Base-by-base conservation (phyloP, 2,329 filamentous ascomycete species). In the Penicillium sp. region DNA sequence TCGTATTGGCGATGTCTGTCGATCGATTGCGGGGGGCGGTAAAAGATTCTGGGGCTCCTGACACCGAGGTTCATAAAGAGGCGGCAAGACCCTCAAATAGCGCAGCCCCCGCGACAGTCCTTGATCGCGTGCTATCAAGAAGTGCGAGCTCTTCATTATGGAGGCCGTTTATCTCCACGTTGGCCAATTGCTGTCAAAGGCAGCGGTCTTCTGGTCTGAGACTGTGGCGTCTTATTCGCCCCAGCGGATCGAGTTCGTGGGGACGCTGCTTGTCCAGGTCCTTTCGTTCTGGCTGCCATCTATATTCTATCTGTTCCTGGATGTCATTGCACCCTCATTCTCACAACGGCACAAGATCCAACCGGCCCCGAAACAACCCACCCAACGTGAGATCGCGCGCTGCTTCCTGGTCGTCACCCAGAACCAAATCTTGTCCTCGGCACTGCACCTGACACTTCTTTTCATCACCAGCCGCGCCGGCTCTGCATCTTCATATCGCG, bases 301-400 rank as follows among this genome's bases (percentile, higher is more conserved):
- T 2, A 46, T 65, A 1, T 25, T 73, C 44, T 81, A 77, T 57
- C 65, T 77, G 22, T 63, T 62, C 0, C 70, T 82, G 13, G 76
- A 79, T 56, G 36, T 53, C 9, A 10, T 77, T 10, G 68, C 73
- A n/a, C 80, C 81, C 0, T 41, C 60, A 8, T 82, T 81, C 57
- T 77, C 79, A 0, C 68, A 69, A 7, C 70, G 69, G 4, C 80
- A 83, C 69, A 83, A 82, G 61, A 76, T 82, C 51, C 81, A 83
- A 55, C 78, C 79, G 0, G 71, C 75, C 0, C 74, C 75, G 1
- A 77, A 76, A 44, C 79, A 81, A 57, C 79, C 80, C 1, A 77
- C 73, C 1, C 36, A 62, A 1, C 55, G 60, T 2, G 77, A 82
- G n/a, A 70, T 81, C 22, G 35, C 61, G 2, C 69, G 75, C 55